phyloP scores from a whole-genome alignment of 352 stramenopile species.

The Globisporangium radiosum region DNA sequence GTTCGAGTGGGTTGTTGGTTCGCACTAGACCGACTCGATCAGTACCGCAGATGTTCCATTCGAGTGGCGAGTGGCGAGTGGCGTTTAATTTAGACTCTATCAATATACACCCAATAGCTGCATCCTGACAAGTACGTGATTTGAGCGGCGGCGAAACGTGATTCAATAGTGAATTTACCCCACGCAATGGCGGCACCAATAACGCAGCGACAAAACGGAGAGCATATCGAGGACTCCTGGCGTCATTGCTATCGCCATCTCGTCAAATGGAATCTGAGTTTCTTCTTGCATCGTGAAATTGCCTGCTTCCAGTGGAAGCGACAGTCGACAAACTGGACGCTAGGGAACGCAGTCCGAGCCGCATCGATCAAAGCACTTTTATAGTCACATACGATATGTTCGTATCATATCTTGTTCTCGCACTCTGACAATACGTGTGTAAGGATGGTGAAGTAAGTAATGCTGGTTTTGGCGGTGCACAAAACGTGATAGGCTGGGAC shows the following conservation, averaged over 20 bases:
- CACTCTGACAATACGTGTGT: neutral
- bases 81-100: no score
- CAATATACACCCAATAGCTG: no score
- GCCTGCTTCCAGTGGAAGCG: conserved; percentile 1
- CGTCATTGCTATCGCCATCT: neutral
- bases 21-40: no score
- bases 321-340: neutral
- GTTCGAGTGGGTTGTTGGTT: no score
- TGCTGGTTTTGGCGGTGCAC: neutral
- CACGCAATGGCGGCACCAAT: no score
- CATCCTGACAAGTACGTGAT: no score
- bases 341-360: neutral
- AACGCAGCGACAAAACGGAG: neutral
- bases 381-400: neutral
- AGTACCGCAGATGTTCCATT: no score
- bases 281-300: neutral
- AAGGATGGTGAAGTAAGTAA: neutral
- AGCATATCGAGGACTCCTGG: neutral
- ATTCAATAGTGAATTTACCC: no score
- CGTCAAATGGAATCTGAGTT: neutral
- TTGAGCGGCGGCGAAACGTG: no score
- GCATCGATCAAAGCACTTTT: neutral
- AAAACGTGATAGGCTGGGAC: neutral
- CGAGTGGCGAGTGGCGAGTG: no score
- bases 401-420: neutral